Base-by-base conservation (phyloP, 2,329 filamentous ascomycete species). In the Colletotrichum acutatum region DNA sequence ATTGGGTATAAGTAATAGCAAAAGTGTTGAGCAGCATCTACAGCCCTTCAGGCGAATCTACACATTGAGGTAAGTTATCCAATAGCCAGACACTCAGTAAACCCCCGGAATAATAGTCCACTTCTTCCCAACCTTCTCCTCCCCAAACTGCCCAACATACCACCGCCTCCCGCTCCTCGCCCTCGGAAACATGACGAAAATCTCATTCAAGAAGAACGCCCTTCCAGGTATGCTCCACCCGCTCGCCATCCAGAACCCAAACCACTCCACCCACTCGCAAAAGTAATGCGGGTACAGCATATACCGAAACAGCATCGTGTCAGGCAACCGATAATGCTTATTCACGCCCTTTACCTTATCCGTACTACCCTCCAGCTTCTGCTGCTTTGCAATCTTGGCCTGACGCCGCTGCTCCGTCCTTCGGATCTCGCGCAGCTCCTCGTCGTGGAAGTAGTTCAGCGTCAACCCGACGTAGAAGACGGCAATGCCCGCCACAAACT, bases 241-340 rank as follows among this genome's bases (percentile, higher is more conserved):
- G 69, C 92, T 89, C 76, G 93, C 89, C 81, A 98, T 89, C 86
- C 92, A 95, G 82, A 95, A 99, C 0, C 97, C 97, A 4, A 89
- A 82, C 97, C 97, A 99, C 86, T 99, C 97, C 66, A 98, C 81
- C 97, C 97, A 99, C 84, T 99, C 97, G 80, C 92, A 93, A n/a
- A 97, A 87, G 82, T 98, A 99, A 82, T 99, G 97, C 76, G 97
- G 95, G 82, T 93, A 98, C 72, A 98, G 87, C 79, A 98, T 90
- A 78, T 91, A 92, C 76, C 89, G 87, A 83, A 98, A 99, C 62
- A 98, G 83, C 0, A 95, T 95, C 63, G 92, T 92, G 79, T 94
- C 86, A 0, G 97, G 97, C 65, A 99, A 90, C 84, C 94, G 91
- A 81, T 98, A 98, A 74, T 97, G 90, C 84, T 97, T 97, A 58